Base-by-base conservation (phyloP, 768 basidiomycete genomes). In the Rhodosporidiobolus sp. region DNA sequence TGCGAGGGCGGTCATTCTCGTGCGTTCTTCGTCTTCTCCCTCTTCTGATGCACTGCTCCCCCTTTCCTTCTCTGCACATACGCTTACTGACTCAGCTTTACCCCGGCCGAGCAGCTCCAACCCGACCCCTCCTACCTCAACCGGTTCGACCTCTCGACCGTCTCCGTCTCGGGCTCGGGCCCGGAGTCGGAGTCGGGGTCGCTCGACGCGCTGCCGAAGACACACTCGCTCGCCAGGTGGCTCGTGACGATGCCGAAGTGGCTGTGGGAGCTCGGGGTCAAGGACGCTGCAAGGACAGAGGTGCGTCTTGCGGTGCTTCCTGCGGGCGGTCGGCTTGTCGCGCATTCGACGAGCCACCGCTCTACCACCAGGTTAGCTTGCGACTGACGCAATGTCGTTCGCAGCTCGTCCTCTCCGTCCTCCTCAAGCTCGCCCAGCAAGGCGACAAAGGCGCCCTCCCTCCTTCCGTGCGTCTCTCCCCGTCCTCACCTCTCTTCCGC, bases 231-330 rank as follows among this genome's bases (percentile, higher is more conserved):
- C 0, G 81, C 84, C 62, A 85, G 85, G 30, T 96, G 94, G 92
- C 74, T 92, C 26, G 80, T 85, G 35, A 87, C 89, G 74, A 84
- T 96, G 55, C 92, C 94, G 0, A 89, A 87, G 80, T 84, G 85
- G 11, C 83, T 97, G 8, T 97, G 94, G 94, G 94, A 97, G 80
- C 80, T 90, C 17, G 89, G 89, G 6, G 81, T 80, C 17, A 85
- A 81, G 64, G 86, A 91, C 78, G 79, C 85, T 26, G 75, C 80
- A 2, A 82, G 85, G 8, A 88, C 88, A 0, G 87, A 90, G 85
- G 92, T 90, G 62, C 74, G 83, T 52, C 26, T 52, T 32, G 57
- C 59, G 38, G 53, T 56, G 19, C 38, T n/a, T 38, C 22, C 65
- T 34, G 35, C 54, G 54, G 32, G 43, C 32, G 62, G 38, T 58